Percentiles rank a stretch among this genome's conserved stretches.
phyloP scores from a whole-genome alignment of 2,329 filamentous ascomycete species.

The Hymenoscyphus linearis region DNA sequence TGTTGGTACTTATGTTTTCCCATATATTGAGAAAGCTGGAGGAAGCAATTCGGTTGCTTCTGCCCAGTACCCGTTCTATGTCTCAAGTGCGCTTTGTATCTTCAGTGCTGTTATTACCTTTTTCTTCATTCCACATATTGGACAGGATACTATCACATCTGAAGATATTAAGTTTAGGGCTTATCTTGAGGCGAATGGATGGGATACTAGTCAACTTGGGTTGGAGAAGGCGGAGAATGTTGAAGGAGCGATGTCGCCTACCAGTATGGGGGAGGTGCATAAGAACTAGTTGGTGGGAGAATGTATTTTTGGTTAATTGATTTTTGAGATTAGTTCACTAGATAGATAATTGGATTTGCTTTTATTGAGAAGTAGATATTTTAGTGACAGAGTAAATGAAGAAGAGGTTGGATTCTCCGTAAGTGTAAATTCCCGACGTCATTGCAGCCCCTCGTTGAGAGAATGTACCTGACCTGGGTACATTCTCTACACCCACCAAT shows the following conservation, averaged over 20 bases:
- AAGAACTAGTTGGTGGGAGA: neutral
- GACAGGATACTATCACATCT: conserved; percentile 75
- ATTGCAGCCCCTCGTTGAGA: too few relatives aligned
- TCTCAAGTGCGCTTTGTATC: conserved; percentile 73
- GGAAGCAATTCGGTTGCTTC: conserved; percentile 42
- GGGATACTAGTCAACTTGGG: conserved; percentile 9
- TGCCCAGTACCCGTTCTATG: conserved; percentile 86
- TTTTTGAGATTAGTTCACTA: neutral
- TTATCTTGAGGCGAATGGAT: conserved; percentile 51
- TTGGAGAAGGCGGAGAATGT: conserved; percentile 4
- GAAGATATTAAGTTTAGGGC: conserved; percentile 73
- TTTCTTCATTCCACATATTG: conserved; percentile 69
- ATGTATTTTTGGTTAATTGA: neutral
- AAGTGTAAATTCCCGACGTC: too few relatives aligned
- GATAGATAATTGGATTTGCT: too few relatives aligned
- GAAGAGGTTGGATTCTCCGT: too few relatives aligned
- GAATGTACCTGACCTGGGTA: too few relatives aligned
- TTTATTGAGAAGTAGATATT: too few relatives aligned
- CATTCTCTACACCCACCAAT: too few relatives aligned
- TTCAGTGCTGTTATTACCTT: conserved; percentile 63
- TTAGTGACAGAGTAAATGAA: too few relatives aligned
- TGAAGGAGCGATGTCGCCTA: neutral
- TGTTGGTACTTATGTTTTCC: conserved; percentile 78
- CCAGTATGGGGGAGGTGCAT: neutral
- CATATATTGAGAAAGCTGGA: conserved; percentile 53